A percentile compares a stretch with the other conserved stretches of the same genome.
Conservation (phyloP, 2,329 filamentous ascomycete species). For the Ceratocystis lukuohia region DNA sequence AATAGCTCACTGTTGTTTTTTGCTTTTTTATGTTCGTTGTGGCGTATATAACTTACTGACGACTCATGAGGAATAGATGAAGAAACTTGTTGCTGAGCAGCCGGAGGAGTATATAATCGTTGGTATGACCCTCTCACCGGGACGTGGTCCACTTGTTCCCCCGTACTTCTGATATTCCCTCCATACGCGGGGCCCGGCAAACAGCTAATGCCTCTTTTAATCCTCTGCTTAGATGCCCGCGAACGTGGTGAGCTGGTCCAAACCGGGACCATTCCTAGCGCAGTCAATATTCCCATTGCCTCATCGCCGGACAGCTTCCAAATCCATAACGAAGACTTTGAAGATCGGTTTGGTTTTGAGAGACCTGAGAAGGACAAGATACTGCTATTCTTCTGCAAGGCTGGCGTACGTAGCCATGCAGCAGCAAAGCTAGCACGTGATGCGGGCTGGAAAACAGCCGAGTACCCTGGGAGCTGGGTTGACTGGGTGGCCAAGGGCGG, state of each 20-base stretch:
- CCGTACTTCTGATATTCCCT: not conserved
- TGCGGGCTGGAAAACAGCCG: conserved; percentile 62
- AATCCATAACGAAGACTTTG: conserved; percentile 63
- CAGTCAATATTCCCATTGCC: conserved; percentile 69
- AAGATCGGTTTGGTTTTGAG: conserved; percentile 64
- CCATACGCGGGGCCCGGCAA: not conserved
- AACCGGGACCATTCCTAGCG: conserved; percentile 62
- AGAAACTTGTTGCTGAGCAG: conserved; percentile 12
- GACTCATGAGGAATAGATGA: not conserved
- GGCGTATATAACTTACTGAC: not conserved
- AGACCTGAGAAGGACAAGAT: conserved; percentile 46
- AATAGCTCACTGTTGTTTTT: too few species aligned
- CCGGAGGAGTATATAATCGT: conserved; percentile 17
- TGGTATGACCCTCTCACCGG: conserved; percentile 7
- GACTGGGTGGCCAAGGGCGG: conserved; percentile 73
- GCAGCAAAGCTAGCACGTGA: conserved; percentile 65
- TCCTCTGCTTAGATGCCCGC: conserved; percentile 46
- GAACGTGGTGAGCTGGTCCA: conserved; percentile 53
- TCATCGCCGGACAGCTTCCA: conserved; percentile 69
- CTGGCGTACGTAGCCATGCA: conserved; percentile 67
- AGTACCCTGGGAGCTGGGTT: conserved; percentile 64
- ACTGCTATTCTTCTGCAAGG: conserved; percentile 84
- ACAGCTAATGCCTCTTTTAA: not conserved
- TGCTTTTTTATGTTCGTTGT: too few species aligned
- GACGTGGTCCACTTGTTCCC: not conserved